Evolutionary conservation across 2,329 filamentous ascomycete genomes (phyloP).

Genomic region (Phaeoacremonium minimum): DNA sequence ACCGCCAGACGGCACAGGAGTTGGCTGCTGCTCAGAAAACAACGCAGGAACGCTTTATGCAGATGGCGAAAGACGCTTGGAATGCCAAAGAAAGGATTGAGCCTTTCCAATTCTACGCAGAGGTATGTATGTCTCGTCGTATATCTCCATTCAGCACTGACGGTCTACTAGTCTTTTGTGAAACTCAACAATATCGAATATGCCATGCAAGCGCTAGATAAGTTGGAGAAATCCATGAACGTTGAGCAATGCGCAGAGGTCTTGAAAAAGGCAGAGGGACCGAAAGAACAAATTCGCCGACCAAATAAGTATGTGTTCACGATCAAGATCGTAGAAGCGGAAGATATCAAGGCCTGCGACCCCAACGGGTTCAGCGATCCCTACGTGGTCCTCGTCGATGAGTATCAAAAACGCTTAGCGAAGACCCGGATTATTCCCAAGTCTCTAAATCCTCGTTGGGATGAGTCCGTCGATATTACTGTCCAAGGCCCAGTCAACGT

Average conservation of each 20-base stretch:
- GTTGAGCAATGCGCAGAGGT: conserved; percentile 86
- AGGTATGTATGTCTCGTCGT: conserved; percentile 50
- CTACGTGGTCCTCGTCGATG: conserved; percentile 93
- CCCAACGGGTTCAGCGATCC: conserved; percentile 91
- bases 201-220: conserved; percentile 87
- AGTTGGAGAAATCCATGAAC: conserved; percentile 83
- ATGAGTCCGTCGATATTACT: conserved; percentile 94
- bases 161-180: conserved; percentile 69
- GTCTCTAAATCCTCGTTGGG: conserved; percentile 92
- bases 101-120: conserved; percentile 92
- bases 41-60: conserved; percentile 87
- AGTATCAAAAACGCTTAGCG: conserved; percentile 93
- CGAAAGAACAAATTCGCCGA: conserved; percentile 57
- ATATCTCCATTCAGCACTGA: conserved; percentile 19
- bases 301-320: conserved; percentile 94
- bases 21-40: conserved; percentile 72
- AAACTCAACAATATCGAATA: conserved; percentile 98
- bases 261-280: conserved; percentile 68
- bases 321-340: conserved; percentile 96
- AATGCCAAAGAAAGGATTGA: conserved; percentile 88
- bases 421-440: conserved; percentile 91
- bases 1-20: conserved; percentile 83
- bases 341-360: conserved; percentile 97
- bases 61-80: conserved; percentile 91
- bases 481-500: conserved; percentile 89